These are phyloP conservation scores for Neurospora sp. DNA, from an alignment of 495 filamentous ascomycete species.

Conservation along the genomic window DNA sequence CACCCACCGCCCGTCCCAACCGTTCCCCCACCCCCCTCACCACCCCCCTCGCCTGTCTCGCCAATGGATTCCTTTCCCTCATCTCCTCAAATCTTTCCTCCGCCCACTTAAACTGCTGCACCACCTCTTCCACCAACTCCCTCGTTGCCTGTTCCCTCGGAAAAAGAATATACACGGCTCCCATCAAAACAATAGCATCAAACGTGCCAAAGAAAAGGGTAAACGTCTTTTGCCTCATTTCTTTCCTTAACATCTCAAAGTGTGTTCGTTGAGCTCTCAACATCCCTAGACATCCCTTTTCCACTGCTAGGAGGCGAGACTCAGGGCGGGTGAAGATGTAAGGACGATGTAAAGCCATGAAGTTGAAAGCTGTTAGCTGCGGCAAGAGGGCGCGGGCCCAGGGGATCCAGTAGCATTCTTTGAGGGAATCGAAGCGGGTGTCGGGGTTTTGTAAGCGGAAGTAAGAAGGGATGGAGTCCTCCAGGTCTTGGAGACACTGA, in stretches of 20 bases:
- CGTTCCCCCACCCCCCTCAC: conserved; percentile 35
- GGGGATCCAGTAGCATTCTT: conserved; percentile 45
- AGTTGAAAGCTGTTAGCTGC: conserved; percentile 38
- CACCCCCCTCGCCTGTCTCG: conserved; percentile 42
- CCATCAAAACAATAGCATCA: conserved; percentile 50
- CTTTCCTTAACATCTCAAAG: conserved; percentile 19
- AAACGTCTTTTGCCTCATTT: not conserved
- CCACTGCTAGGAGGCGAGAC: conserved; percentile 40
- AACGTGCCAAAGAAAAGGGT: conserved; percentile 46
- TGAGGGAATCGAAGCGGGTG: conserved; percentile 41
- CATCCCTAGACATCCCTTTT: conserved; percentile 42
- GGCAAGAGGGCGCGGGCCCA: conserved; percentile 34
- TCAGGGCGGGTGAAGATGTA: conserved; percentile 49
- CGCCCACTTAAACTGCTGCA: conserved; percentile 43
- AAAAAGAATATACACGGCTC: conserved; percentile 47
- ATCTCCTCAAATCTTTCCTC: conserved; percentile 43
- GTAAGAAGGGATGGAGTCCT: conserved; percentile 37
- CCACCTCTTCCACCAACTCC: conserved; percentile 29
- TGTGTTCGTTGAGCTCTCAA: conserved; percentile 42
- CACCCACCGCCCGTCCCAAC: conserved; percentile 6
- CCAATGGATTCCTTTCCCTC: conserved; percentile 37
- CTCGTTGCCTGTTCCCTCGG: conserved; percentile 28
- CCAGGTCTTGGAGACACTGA: conserved; percentile 35
- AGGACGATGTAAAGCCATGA: conserved; percentile 52
- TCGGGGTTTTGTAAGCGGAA: conserved; percentile 40